Evolutionary conservation across 2,329 filamentous ascomycete species (phyloP), one percentile per base, ranked within the genome.

Genomic region (Beauveria varroae): DNA sequence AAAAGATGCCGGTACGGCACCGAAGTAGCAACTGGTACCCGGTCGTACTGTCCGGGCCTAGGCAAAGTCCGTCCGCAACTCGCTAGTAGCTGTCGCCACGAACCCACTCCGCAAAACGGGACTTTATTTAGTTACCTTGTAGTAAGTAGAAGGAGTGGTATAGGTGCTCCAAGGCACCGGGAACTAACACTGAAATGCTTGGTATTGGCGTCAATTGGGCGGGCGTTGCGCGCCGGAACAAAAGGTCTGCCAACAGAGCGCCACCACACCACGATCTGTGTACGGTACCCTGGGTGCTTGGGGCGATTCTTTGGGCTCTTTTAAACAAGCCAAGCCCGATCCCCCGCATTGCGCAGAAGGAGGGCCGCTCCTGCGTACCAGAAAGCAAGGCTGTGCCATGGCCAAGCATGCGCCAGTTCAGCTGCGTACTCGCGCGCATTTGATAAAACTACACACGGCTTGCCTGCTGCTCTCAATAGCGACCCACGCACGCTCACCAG

Each of bases 1-100:
- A 18, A 50, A 49, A 41, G 22, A 41, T 44, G 59, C 59, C 59
- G 59, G 51, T 50, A 28, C 59, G 59, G 59, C 51, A 61, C 59
- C 59, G 59, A 61, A 50, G 24, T 14, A 46, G 40, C 37, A 37
- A 20, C 28, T 57, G 46, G 55, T 56, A 24, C 41, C 43, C 55
- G 57, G 57, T 47, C 12, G 34, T 59, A 52, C 7, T 43, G 49
- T 52, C 57, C 57, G 57, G 57, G 37, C 24, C 57, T 52, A 59
- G 37, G 37, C 57, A 59, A 59, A 59, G 57, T 59, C 57, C 57
- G 57, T 14, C 47, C 47, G 46, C 26, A 50, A 44, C 47, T 52
- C 28, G 22, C 37, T 14, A 44, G 22, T 16, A 50, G 62, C 60
- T 60, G 43, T 57, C 26, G 26, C 56, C 40, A 43, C 37, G 18